Conservation (phyloP, 2,329 filamentous ascomycete genomes). For the Colletotrichum destructivum region DNA sequence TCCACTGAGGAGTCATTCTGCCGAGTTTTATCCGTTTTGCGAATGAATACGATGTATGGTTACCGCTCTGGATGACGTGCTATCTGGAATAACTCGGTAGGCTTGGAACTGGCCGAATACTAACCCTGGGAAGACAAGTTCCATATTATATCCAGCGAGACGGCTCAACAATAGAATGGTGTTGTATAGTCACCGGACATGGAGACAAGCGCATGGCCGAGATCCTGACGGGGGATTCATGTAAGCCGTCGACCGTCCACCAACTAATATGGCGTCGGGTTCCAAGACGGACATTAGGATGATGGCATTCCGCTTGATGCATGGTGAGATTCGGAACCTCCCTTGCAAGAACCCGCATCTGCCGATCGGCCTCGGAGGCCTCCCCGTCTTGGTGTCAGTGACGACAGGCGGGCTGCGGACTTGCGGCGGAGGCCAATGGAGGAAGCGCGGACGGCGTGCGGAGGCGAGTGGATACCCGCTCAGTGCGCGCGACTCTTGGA, state of each 20-base stretch:
- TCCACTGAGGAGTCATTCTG: not conserved
- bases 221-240: not conserved
- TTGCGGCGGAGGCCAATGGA: not conserved
- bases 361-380: not conserved
- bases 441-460: not conserved
- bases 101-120: not conserved
- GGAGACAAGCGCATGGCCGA: not conserved
- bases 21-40: not conserved
- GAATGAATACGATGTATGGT: not conserved
- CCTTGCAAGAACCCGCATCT: not conserved
- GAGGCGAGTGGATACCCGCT: not conserved
- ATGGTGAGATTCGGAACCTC: not conserved
- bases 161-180: not conserved
- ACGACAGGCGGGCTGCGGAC: not conserved
- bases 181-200: not conserved
- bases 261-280: not conserved
- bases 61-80: not conserved
- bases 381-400: not conserved
- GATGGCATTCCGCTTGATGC: not conserved
- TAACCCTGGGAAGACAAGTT: not conserved
- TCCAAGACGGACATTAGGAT: not conserved
- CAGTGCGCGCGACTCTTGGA: not conserved
- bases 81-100: not conserved
- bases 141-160: not conserved
- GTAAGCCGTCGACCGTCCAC: not conserved